These are phyloP conservation scores for Bullera alba DNA, from an alignment of 768 basidiomycete species.

Conservation along the genomic window DNA sequence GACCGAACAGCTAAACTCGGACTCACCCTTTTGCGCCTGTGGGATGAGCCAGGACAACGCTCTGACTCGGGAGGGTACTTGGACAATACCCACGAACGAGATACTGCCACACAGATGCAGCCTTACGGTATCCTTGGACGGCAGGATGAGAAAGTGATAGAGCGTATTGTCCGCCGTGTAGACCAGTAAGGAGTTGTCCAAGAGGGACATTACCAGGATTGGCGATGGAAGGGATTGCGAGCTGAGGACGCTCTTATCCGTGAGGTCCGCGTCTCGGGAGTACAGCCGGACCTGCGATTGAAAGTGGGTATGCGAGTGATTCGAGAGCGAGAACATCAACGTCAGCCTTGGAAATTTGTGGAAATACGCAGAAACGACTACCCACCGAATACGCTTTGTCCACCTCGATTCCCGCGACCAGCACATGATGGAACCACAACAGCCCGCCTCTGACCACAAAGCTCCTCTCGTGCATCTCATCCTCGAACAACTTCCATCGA, in stretches of 20 bases:
- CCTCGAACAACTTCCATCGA: conserved; percentile 84
- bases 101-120: conserved; percentile 91
- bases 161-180: conserved; percentile 92
- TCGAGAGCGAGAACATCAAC: conserved; percentile 12
- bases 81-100: conserved; percentile 82
- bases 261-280: conserved; percentile 82
- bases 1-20: conserved; percentile 11
- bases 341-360: neutral
- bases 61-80: conserved; percentile 71
- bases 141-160: conserved; percentile 82
- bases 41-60: conserved; percentile 98
- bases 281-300: conserved; percentile 78
- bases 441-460: conserved; percentile 85
- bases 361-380: too few species aligned
- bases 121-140: conserved; percentile 66
- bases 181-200: conserved; percentile 89
- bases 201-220: conserved; percentile 77
- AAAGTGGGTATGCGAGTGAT: too few species aligned
- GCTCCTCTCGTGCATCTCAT: conserved; percentile 73
- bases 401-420: conserved; percentile 82
- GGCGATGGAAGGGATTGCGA: conserved; percentile 68
- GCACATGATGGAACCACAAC: conserved; percentile 92
- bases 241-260: conserved; percentile 73
- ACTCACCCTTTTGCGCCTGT: conserved; percentile 78
- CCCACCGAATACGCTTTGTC: conserved; percentile 66